Evolutionary conservation across 2,329 filamentous ascomycete genomes (phyloP).

Genomic region (Zasmidium angulare): DNA sequence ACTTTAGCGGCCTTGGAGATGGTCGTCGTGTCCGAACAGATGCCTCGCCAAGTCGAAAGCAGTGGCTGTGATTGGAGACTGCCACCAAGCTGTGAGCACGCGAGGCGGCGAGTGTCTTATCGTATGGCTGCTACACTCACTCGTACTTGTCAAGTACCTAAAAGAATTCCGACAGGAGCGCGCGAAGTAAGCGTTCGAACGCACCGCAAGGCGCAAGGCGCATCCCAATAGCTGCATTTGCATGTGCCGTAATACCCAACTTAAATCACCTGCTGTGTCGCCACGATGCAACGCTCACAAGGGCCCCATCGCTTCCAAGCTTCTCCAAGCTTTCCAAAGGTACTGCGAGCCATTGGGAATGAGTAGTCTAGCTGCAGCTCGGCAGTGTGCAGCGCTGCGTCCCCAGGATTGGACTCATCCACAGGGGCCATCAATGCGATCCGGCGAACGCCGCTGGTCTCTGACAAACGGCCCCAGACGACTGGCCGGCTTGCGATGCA

Average conservation of each 20-base stretch:
- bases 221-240: conserved; percentile 5
- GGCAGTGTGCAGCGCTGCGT: neutral
- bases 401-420: neutral
- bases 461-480: neutral
- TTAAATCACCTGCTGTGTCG: conserved; percentile 7
- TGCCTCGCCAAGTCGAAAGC: neutral
- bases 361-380: neutral
- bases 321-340: conserved; percentile 5
- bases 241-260: conserved; percentile 13
- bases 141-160: neutral
- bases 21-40: neutral
- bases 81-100: neutral
- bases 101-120: neutral
- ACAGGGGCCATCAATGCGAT: neutral
- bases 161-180: neutral
- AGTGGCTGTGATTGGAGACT: neutral
- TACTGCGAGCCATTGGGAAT: neutral
- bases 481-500: neutral
- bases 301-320: conserved; percentile 1
- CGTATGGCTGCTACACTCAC: conserved; percentile 4
- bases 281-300: neutral
- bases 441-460: neutral
- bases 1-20: neutral
- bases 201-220: conserved; percentile 11
- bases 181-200: conserved; percentile 6